Conservation (phyloP, 805 yeast species). For the Candida easanensis region DNA sequence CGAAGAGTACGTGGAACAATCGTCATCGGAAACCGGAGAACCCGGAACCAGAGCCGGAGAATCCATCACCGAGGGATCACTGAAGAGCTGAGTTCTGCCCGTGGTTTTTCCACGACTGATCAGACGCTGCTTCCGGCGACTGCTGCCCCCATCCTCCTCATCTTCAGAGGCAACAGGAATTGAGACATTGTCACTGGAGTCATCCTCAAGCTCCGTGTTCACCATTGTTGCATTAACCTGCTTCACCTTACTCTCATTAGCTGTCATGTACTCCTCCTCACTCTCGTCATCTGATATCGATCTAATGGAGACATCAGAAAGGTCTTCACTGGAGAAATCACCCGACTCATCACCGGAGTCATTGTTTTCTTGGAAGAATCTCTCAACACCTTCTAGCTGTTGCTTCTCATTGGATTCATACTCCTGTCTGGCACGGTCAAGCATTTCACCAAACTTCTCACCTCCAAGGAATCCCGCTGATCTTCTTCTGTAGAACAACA, state of each 20-base stretch:
- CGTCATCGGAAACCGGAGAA: conserved; percentile 30
- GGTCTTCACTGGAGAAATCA: conserved; percentile 13
- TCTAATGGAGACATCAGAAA: conserved; percentile 8
- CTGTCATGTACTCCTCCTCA: conserved; percentile 5
- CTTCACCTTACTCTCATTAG: conserved; percentile 4
- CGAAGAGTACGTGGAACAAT: conserved; percentile 30
- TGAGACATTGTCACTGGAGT: conserved; percentile 22
- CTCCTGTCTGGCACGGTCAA: conserved; percentile 39
- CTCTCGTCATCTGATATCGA: conserved; percentile 12
- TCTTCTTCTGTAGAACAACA: conserved; percentile 73
- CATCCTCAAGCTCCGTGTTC: conserved; percentile 9
- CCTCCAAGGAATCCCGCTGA: conserved; percentile 45
- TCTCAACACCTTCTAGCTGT: conserved; percentile 24
- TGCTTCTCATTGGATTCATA: conserved; percentile 26
- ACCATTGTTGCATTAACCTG: conserved; percentile 7
- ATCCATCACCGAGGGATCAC: conserved; percentile 10
- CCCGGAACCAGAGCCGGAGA: conserved; percentile 31
- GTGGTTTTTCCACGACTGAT: conserved; percentile 18
- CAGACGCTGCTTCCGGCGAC: conserved; percentile 27
- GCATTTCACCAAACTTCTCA: conserved; percentile 36
- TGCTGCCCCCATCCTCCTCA: conserved; percentile 18
- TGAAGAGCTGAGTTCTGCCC: conserved; percentile 3
- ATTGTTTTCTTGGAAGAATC: conserved; percentile 27
- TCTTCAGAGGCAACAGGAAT: conserved; percentile 26
- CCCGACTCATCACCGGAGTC: conserved; percentile 11